Evolutionary conservation across 257 asterid species (phyloP), one percentile per base, ranked within the genome.

Genomic region (Solanum rostratum): DNA sequence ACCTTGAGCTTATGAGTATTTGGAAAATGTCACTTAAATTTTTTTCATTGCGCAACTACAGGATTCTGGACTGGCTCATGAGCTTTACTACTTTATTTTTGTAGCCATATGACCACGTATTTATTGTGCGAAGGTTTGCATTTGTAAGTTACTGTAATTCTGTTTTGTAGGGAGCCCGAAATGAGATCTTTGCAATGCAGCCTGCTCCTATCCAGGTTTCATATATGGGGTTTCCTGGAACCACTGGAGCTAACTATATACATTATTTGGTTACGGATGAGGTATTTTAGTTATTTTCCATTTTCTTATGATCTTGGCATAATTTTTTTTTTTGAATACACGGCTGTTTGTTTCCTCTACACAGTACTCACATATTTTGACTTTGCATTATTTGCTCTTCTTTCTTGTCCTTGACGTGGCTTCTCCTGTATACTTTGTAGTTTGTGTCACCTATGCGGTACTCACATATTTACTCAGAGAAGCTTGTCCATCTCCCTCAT

Each of bases 151-250:
- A 16, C 57, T 27, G 82, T 27, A 50, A 27, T 50, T 49, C 29
- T 50, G 46, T 78, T 50, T 83, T 85, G 79, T 89, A 97, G 99
- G 99, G 99, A 18, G 99, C 99, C 50, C 92, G 99, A 87, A 97
- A 97, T 90, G 99, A 97, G 90, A 92, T 97, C 88, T 97, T 97
- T 89, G 96, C 99, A 79, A 95, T 97, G 99, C 97, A 92, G 88
- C 99, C 99, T 78, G 99, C 99, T 85, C 99, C 99, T 27, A 93
- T 97, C 91, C 99, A 97, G 92, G 99, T 97, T 85, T 97, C 99
- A 22, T 97, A 97, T 76, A 97, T 97, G 99, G 99, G 99, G 84
- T 97, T 97, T 87, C 99, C 99, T 39, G 99, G 99, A 85, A 97
- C 99, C 68, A 97, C 99, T 0, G 99, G 99, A 88, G 99, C 99